Evolutionary conservation across 768 basidiomycete genomes (phyloP), one percentile per base, ranked within the genome.

Genomic region (Tylopilus rubrobrunneus): DNA sequence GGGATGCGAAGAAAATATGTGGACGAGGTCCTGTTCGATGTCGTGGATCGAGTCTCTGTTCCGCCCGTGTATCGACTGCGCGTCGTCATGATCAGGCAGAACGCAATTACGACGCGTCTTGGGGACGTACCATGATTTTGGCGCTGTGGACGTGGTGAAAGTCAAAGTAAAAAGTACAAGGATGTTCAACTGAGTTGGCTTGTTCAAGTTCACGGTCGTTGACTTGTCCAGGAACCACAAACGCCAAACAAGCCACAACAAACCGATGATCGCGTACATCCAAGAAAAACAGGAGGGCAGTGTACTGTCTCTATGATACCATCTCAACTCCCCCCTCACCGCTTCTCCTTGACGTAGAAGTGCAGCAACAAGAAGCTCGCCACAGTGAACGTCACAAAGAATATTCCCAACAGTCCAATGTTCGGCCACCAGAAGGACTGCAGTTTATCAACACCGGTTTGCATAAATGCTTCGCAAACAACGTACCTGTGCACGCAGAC

Each of bases 341-440:
- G 69, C 54, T 68, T 77, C 77, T 98, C 95, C 72, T 89, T 90
- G 48, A 98, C 95, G 65, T 85, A 94, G 70, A 86, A 85, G 65
- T 96, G 90, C 27, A 98, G 74, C 45, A 83, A 85, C 50, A 92
- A 58, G 69, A 82, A 98, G 71, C 90, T 94, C 34, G 77, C 75
- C 6, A 82, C 67, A 6, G 88, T 92, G 70, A 94, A 93, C 2
- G 77, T 71, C 27, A 81, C 85, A 63, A 98, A 95, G 75, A 93
- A 93, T 45, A 93, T 90, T 7, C 78, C 87, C 6, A 98, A 78
- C 0, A 94, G 72, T 0, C 86, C 79, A 33, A 94, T 89, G 67
- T 99, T 95, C 0, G 97, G 97, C 91, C 91, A 98, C 97, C 97
- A 99, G 78, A 95, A 98, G 0, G 96, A 93, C 79, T 82, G 48